These are phyloP conservation scores for Aspergillus fijiensis DNA, from an alignment of 2,329 filamentous ascomycete genomes.

Conservation along the genomic window DNA sequence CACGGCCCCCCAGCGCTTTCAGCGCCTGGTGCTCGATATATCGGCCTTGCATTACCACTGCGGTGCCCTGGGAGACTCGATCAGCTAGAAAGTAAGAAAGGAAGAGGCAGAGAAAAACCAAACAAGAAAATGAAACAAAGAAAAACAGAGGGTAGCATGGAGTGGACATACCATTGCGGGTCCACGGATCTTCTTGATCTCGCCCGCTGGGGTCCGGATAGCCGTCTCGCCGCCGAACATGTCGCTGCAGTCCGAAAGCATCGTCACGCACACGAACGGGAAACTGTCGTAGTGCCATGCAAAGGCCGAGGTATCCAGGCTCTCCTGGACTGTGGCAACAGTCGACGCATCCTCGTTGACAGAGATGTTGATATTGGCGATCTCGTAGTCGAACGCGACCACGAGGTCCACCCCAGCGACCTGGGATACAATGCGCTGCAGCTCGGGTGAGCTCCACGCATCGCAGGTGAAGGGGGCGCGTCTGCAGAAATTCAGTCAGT, in stretches of 20 bases:
- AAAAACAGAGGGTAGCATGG: too few species aligned
- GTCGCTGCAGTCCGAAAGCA: conserved; percentile 60
- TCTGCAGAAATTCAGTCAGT: conserved; percentile 34
- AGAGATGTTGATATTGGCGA: conserved; percentile 59
- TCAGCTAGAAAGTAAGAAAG: too few species aligned
- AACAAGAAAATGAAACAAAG: too few species aligned
- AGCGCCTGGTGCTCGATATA: conserved; percentile 5
- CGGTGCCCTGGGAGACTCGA: not conserved
- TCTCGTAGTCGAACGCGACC: conserved; percentile 58
- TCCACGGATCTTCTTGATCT: conserved; percentile 1
- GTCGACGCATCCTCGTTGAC: conserved; percentile 21
- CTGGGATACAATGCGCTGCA: conserved; percentile 54
- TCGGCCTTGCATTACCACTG: conserved; percentile 5
- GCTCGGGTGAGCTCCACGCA: conserved; percentile 57
- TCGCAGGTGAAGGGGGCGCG: conserved; percentile 63
- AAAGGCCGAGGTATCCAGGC: not conserved
- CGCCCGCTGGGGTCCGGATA: not conserved
- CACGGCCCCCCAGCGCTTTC: not conserved
- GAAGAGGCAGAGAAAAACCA: too few species aligned
- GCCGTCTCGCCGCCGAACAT: conserved; percentile 63
- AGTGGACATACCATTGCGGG: not conserved
- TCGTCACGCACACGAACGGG: conserved; percentile 64
- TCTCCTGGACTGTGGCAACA: too few species aligned
- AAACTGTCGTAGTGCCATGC: conserved; percentile 52
- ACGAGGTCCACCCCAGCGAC: conserved; percentile 60